Conservation (phyloP, 2,329 filamentous ascomycete genomes). For the Beauveria pseudobassiana region DNA sequence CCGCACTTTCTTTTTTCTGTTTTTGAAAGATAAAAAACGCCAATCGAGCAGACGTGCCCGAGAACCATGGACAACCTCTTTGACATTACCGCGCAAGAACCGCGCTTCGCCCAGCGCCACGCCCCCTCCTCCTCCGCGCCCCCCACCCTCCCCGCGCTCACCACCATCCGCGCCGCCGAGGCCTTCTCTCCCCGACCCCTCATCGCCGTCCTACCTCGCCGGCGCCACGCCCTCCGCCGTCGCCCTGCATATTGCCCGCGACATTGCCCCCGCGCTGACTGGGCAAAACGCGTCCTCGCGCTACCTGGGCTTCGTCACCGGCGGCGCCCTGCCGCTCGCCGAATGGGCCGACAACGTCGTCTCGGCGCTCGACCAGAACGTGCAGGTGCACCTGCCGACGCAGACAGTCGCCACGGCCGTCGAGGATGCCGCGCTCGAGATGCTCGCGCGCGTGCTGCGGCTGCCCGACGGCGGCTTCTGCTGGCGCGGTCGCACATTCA, state of each 20-base stretch:
- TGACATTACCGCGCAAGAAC: neutral
- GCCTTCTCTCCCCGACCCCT: conserved; percentile 31
- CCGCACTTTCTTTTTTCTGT: neutral
- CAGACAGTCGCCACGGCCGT: conserved; percentile 71
- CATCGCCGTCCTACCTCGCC: conserved; percentile 24
- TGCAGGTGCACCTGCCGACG: conserved; percentile 69
- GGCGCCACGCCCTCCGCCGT: conserved; percentile 22
- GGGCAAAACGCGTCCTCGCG: conserved; percentile 54
- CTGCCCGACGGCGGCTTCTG: conserved; percentile 37
- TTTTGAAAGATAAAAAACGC: neutral
- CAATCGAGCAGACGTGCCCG: no score
- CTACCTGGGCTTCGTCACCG: conserved; percentile 88
- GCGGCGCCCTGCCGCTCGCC: conserved; percentile 71
- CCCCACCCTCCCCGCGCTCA: conserved; percentile 31
- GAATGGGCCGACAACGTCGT: conserved; percentile 80
- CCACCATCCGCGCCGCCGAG: conserved; percentile 29
- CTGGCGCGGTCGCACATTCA: conserved; percentile 48
- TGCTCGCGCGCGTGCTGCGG: conserved; percentile 60
- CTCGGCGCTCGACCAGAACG: conserved; percentile 73
- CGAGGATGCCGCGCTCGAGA: conserved; percentile 62
- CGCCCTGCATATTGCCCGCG: conserved; percentile 34
- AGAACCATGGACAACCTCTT: neutral
- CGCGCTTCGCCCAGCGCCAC: conserved; percentile 19
- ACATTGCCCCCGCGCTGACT: conserved; percentile 55
- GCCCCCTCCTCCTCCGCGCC: conserved; percentile 13